Conservation (phyloP, 805 yeast genomes). For the Candida suzukii region DNA sequence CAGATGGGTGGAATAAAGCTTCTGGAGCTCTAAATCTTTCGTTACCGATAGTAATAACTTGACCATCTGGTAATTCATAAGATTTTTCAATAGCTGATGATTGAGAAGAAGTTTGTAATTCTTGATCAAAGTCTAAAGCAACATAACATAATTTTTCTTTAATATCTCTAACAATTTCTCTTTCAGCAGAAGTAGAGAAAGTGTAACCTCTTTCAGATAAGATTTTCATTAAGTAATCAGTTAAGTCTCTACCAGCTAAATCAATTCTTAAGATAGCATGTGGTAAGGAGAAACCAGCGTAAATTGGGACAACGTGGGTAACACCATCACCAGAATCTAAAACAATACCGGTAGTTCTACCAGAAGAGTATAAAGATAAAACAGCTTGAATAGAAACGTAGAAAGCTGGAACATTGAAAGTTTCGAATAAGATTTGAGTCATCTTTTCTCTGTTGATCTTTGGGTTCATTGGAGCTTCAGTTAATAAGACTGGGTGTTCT, state of each 20-base stretch:
- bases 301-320: conserved; percentile 99
- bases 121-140: conserved; percentile 98
- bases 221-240: conserved; percentile 98
- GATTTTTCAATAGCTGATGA: conserved; percentile 97
- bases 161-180: conserved; percentile 91
- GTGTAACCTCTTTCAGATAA: conserved; percentile 98
- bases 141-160: conserved; percentile 99
- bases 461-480: conserved; percentile 99
- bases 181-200: conserved; percentile 98
- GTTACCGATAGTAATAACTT: conserved; percentile 98
- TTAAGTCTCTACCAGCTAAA: conserved; percentile 99
- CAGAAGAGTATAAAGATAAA: conserved; percentile 95
- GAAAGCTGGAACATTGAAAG: conserved; percentile 99
- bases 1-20: conserved; percentile 98
- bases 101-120: conserved; percentile 98
- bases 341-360: conserved; percentile 99
- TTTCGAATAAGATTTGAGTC: conserved; percentile 99
- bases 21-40: conserved; percentile 99
- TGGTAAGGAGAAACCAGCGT: conserved; percentile 99
- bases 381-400: conserved; percentile 99
- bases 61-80: conserved; percentile 99
- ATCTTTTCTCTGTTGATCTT: conserved; percentile 99
- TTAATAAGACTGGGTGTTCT: conserved; percentile 98
- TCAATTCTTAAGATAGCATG: conserved; percentile 98
- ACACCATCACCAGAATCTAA: conserved; percentile 99